These are phyloP conservation scores for Wickerhamomyces chaumierensis DNA, from an alignment of 805 yeast species.

Conservation along the genomic window DNA sequence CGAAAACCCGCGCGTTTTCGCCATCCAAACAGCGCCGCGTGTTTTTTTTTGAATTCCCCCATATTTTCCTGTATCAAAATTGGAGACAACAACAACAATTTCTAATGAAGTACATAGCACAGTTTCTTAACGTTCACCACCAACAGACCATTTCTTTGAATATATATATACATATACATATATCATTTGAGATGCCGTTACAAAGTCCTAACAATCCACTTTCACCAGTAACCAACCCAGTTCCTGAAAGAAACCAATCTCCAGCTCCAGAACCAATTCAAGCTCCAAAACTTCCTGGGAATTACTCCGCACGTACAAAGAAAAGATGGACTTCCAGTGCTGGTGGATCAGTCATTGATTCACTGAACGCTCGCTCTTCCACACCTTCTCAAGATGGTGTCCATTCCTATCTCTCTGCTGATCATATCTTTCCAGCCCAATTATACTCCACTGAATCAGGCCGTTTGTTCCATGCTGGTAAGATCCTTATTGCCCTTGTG, in stretches of 20 bases:
- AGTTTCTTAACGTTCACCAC: too few species aligned
- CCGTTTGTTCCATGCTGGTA: slow-evolving; percentile 89
- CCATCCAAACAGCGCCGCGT: too few species aligned
- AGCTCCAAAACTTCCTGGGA: slow-evolving; percentile 34
- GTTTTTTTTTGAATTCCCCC: too few species aligned
- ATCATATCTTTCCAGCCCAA: slow-evolving; percentile 82
- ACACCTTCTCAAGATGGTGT: slow-evolving; percentile 40
- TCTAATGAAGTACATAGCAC: too few species aligned
- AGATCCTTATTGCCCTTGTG: slow-evolving; percentile 74
- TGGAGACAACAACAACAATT: too few species aligned
- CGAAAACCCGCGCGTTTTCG: too few species aligned
- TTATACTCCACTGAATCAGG: slow-evolving; percentile 89
- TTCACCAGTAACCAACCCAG: too few species aligned
- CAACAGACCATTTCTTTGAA: too few species aligned
- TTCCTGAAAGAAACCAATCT: background rate
- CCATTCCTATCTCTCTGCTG: slow-evolving; percentile 48
- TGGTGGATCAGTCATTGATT: slow-evolving; percentile 1
- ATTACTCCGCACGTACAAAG: slow-evolving; percentile 43
- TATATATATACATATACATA: too few species aligned
- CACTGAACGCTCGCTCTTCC: slow-evolving; percentile 5
- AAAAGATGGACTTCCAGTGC: slow-evolving; percentile 33
- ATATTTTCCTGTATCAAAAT: too few species aligned
- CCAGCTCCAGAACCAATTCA: slow-evolving; percentile 24
- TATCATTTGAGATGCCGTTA: too few species aligned
- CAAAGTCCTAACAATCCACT: too few species aligned